These are phyloP conservation scores for Rhytidiadelphus loreus DNA, from an alignment of 225 moss, liverwort and hornwort genomes.

Conservation along the genomic window DNA sequence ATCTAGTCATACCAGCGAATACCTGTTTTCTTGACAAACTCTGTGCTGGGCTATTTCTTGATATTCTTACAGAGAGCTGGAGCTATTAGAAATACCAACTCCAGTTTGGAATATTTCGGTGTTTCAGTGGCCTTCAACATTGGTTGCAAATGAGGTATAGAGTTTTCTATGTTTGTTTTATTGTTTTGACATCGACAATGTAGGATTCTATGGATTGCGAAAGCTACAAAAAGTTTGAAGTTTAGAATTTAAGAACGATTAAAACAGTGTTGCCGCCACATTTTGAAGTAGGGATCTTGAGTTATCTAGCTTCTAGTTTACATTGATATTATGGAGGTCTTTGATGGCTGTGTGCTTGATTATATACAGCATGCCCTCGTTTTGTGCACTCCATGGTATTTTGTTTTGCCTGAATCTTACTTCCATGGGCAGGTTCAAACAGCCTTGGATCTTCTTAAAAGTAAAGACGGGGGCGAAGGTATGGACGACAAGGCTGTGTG, in stretches of 20 bases:
- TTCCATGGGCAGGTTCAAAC: constrained; percentile 50
- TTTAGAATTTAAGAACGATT: neutral
- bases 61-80: constrained; percentile 57
- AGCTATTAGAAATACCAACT: constrained; percentile 68
- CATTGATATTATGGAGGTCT: neutral
- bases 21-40: neutral
- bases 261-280: neutral
- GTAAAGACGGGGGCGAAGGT: constrained; percentile 1
- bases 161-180: neutral
- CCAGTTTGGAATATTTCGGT: constrained; percentile 79
- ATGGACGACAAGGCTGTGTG: constrained; percentile 48
- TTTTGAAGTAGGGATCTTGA: neutral
- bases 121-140: constrained; percentile 85
- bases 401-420: neutral
- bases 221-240: neutral
- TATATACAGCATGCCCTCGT: neutral
- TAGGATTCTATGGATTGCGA: neutral
- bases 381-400: neutral
- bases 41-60: neutral
- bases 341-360: neutral
- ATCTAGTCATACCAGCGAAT: neutral
- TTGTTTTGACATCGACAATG: neutral
- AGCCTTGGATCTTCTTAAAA: constrained; percentile 47
- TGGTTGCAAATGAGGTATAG: constrained; percentile 89
- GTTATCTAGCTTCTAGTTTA: neutral